Percentiles rank a stretch among this genome's conserved stretches.
These are phyloP conservation scores for Clavispora asparagi DNA, from an alignment of 805 yeast species.

Conservation along the genomic window DNA sequence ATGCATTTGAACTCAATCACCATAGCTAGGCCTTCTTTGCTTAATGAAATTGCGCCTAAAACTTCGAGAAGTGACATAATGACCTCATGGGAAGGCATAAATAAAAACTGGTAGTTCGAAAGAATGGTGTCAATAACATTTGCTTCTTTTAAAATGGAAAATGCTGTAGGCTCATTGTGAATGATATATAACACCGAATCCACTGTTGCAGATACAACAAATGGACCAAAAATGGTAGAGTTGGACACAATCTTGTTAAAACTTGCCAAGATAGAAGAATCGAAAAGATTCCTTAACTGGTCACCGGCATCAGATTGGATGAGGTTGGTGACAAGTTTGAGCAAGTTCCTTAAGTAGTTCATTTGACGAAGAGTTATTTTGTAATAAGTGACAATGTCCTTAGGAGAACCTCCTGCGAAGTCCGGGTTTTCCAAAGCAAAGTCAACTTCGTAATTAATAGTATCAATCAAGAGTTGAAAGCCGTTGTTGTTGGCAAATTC, in stretches of 20 bases:
- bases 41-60: constrained; percentile 78
- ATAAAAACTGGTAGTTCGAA: constrained; percentile 48
- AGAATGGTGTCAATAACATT: constrained; percentile 63
- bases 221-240: constrained; percentile 61
- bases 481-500: constrained; percentile 69
- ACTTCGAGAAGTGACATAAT: constrained; percentile 58
- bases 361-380: constrained; percentile 56
- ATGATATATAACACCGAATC: constrained; percentile 65
- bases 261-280: constrained; percentile 67
- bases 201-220: constrained; percentile 54
- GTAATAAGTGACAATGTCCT: constrained; percentile 45
- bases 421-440: constrained; percentile 58
- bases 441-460: constrained; percentile 59
- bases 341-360: constrained; percentile 40
- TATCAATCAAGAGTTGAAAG: constrained; percentile 52
- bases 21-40: constrained; percentile 60
- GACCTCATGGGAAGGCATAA: constrained; percentile 56
- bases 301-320: constrained; percentile 78
- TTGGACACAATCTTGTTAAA: constrained; percentile 55
- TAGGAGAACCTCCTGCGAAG: constrained; percentile 54
- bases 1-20: constrained; percentile 41
- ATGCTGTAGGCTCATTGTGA: constrained; percentile 90
- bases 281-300: constrained; percentile 77
- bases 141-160: constrained; percentile 72
- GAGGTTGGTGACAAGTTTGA: constrained; percentile 60